Evolutionary conservation across 441 rosid species (phyloP).

Genomic region (Pelargonium australe): DNA sequence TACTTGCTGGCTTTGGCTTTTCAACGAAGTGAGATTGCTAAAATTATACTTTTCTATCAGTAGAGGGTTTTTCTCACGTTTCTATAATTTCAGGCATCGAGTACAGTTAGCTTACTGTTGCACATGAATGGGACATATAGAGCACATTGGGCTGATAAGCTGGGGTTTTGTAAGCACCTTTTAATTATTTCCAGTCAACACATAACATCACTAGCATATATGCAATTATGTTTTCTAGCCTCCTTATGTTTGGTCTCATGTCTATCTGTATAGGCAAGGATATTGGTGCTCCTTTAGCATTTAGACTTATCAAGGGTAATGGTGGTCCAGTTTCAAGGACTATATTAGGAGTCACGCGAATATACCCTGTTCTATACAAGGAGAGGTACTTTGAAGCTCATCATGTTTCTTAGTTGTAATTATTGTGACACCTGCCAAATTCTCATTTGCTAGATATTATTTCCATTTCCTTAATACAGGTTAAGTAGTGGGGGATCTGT

Average conservation of each 20-base stretch:
- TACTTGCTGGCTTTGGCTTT: constrained; percentile 32
- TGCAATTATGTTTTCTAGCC: constrained; percentile 19
- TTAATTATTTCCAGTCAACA: constrained; percentile 14
- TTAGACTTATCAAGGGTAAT: constrained; percentile 80
- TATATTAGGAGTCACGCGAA: constrained; percentile 73
- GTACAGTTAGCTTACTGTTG: constrained; percentile 51
- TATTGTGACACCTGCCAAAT: constrained; percentile 17
- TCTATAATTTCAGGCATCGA: constrained; percentile 55
- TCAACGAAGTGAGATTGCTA: constrained; percentile 21
- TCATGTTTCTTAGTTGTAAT: constrained; percentile 20
- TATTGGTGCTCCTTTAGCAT: constrained; percentile 63
- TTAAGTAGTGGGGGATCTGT: constrained; percentile 51
- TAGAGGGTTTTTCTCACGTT: constrained; percentile 21
- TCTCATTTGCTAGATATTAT: constrained; percentile 12
- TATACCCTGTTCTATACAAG: constrained; percentile 85
- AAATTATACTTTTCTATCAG: constrained; percentile 16
- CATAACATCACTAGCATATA: constrained; percentile 12
- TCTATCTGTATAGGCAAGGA: constrained; percentile 53
- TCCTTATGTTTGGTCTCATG: constrained; percentile 23
- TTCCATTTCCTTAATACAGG: constrained; percentile 31
- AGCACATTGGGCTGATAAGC: constrained; percentile 89
- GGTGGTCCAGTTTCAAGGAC: constrained; percentile 84
- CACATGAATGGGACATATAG: constrained; percentile 90
- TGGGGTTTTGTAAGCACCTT: constrained; percentile 77
- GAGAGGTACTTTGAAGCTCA: constrained; percentile 53